Evolutionary conservation across 257 asterid genomes (phyloP), one percentile per base, ranked within the genome.

Genomic region (Marsdenia floribunda): DNA sequence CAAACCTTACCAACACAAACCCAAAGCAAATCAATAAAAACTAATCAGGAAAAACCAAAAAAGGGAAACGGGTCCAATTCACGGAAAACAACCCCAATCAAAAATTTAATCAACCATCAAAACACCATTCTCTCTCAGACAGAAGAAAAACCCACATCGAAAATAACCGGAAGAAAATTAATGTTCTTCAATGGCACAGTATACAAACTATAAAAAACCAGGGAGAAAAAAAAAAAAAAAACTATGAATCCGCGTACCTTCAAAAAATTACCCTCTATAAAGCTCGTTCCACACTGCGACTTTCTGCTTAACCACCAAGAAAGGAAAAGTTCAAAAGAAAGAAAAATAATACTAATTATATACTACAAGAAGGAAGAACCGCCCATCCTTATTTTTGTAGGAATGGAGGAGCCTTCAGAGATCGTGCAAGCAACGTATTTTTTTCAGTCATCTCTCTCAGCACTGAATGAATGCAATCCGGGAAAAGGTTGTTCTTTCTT

Each of bases 401-500:
- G 15, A 49, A 35, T 10, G 21, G 22, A 49, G 26, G 44, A 18
- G 44, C 49, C 71, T 5, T 55, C 73, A 79, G 84, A 75, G 91
- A 80, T 85, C 95, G 91, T 87, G 88, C 84, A 84, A 81, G 90
- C 90, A 85, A 84, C 86, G 82, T 53, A 71, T 72, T 64, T 26
- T 13, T 16, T 44, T 44, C 1, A 44, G 33, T 77, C 83, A 74
- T 72, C 42, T 61, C 26, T 50, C 24, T 61, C 74, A n/a, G 46
- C 40, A 42, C 18, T 26, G 65, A 57, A 53, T 16, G 73, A 67
- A 46, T 66, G 73, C 18, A 33, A 50, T 29, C 0, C 26, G 3
- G 5, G 18, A 29, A 64, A 64, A 37, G 24, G 0, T 35, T 5
- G 12, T 46, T 5, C 6, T 47, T 2, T 9, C 6, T 69, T 50